phyloP scores from a whole-genome alignment of 352 stramenopile genomes.

The Ophiocytium majus region DNA sequence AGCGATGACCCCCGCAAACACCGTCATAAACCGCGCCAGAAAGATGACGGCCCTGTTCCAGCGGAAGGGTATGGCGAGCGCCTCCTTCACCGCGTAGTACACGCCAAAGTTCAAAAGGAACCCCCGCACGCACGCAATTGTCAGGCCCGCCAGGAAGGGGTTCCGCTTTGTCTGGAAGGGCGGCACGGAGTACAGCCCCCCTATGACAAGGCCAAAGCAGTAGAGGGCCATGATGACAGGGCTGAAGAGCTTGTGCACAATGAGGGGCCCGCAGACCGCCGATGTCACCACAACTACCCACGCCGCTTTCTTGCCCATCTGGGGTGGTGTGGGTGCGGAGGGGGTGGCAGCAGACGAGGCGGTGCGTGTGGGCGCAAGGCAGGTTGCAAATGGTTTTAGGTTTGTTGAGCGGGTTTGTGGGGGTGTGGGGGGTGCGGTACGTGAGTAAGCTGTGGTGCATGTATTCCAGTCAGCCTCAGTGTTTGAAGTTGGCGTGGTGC shows the following conservation, averaged over 20 bases:
- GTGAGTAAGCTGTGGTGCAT: no score
- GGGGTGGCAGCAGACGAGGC: no score
- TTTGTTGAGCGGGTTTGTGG: no score
- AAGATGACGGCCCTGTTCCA: slow-evolving; percentile 77
- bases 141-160: slow-evolving; percentile 67
- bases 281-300: slow-evolving; percentile 65
- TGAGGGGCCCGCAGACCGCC: slow-evolving; percentile 61
- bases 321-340: not conserved
- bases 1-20: slow-evolving; percentile 74
- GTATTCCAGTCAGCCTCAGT: no score
- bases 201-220: slow-evolving; percentile 68
- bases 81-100: slow-evolving; percentile 77
- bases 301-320: slow-evolving; percentile 60
- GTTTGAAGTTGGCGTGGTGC: no score
- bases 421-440: no score
- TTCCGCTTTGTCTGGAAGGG: slow-evolving; percentile 72
- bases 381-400: no score
- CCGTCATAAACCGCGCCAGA: slow-evolving; percentile 75
- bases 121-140: slow-evolving; percentile 72
- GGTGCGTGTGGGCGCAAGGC: no score
- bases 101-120: slow-evolving; percentile 81
- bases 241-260: slow-evolving; percentile 65
- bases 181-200: slow-evolving; percentile 72
- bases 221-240: slow-evolving; percentile 72
- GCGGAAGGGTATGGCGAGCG: slow-evolving; percentile 64